Conservation (phyloP, 1,139 yeast species). For the Kluyveromyces marxianus region DNA sequence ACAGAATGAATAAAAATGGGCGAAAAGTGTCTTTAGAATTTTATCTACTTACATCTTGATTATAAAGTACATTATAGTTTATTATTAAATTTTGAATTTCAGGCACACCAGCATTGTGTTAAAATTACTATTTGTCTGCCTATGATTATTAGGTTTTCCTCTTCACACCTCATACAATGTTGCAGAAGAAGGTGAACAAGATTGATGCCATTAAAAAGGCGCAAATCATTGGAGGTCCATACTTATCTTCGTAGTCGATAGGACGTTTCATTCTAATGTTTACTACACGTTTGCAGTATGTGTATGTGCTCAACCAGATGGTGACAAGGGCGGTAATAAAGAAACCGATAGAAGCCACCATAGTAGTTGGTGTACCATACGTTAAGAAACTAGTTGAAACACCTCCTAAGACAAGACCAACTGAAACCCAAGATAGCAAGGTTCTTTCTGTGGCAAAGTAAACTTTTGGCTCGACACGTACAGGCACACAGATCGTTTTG, state of each 20-base stretch:
- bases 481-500: constrained; percentile 65
- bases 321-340: constrained; percentile 72
- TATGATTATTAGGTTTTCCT: no score
- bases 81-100: no score
- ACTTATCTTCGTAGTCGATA: constrained; percentile 75
- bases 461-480: constrained; percentile 78
- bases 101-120: no score
- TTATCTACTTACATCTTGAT: no score
- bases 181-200: constrained; percentile 54
- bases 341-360: constrained; percentile 85
- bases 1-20: no score
- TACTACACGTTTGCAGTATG: constrained; percentile 75
- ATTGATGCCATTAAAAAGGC: constrained; percentile 64
- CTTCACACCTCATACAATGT: constrained; percentile 9
- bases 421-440: constrained; percentile 68
- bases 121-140: no score
- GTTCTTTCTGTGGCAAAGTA: constrained; percentile 83
- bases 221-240: constrained; percentile 85
- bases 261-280: constrained; percentile 79
- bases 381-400: constrained; percentile 65
- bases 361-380: constrained; percentile 58
- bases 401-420: constrained; percentile 64
- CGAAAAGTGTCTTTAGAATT: no score
- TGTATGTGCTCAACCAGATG: constrained; percentile 62
- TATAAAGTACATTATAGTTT: no score